These are phyloP conservation scores for Herpotrichia juniperi DNA, from an alignment of 2,329 filamentous ascomycete genomes.

Conservation along the genomic window DNA sequence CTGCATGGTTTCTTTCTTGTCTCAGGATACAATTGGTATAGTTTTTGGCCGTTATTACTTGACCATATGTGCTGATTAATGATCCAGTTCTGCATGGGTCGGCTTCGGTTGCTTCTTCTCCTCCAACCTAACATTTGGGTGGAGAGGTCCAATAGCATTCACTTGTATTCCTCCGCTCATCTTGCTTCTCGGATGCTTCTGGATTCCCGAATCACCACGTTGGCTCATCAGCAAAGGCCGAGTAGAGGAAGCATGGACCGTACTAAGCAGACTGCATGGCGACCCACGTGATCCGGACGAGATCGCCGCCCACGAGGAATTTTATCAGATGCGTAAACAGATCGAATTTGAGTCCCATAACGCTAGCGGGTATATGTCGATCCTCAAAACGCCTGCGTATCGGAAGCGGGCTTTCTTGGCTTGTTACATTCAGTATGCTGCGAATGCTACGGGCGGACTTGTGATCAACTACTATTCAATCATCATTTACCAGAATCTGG, in stretches of 20 bases:
- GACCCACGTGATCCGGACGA: conserved; percentile 25
- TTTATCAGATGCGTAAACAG: conserved; percentile 30
- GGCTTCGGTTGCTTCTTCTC: conserved; percentile 57
- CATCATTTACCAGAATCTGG: conserved; percentile 30
- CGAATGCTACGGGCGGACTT: conserved; percentile 27
- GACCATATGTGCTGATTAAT: no score
- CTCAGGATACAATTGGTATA: conserved; percentile 25
- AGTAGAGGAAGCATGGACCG: conserved; percentile 47
- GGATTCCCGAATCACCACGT: conserved; percentile 52
- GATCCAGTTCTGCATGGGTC: no score
- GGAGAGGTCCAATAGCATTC: conserved; percentile 55
- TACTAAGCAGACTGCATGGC: conserved; percentile 20
- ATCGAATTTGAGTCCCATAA: conserved; percentile 28
- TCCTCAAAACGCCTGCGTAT: conserved; percentile 23
- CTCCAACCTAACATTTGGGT: conserved; percentile 46
- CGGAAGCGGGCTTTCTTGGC: conserved; percentile 26
- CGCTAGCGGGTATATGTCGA: conserved; percentile 25
- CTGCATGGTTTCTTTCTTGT: conserved; percentile 32
- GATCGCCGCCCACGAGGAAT: conserved; percentile 27
- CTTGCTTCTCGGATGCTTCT: conserved; percentile 51
- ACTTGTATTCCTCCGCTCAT: conserved; percentile 57
- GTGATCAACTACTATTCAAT: conserved; percentile 34
- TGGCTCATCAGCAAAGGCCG: conserved; percentile 53
- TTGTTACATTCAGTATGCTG: conserved; percentile 30
- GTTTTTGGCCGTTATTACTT: no score